Evolutionary conservation across 768 basidiomycete genomes (phyloP).

Genomic region (Auriculariales sp.): DNA sequence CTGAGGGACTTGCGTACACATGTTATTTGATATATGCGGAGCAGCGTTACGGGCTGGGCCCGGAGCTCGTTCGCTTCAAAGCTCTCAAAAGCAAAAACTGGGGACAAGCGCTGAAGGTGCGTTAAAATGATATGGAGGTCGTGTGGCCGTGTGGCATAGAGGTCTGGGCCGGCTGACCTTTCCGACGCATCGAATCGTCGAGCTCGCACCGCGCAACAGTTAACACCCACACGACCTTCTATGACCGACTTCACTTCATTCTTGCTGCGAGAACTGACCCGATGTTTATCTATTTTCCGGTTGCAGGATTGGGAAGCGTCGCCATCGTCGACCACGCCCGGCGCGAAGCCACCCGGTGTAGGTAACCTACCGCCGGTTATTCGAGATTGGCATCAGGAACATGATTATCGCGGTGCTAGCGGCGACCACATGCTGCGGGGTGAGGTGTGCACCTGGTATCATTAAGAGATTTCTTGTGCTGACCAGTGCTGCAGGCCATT

Average conservation of each 20-base stretch:
- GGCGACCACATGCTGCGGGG: constrained; percentile 10
- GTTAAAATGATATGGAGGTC: too few relatives aligned
- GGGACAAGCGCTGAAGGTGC: neutral
- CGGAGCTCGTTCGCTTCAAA: constrained; percentile 10
- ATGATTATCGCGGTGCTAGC: constrained; percentile 6
- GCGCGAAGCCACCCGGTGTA: constrained; percentile 7
- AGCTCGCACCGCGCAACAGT: too few relatives aligned
- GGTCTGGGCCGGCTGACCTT: neutral
- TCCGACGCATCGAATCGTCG: too few relatives aligned
- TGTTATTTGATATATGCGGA: constrained; percentile 12
- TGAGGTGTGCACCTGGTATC: constrained; percentile 7
- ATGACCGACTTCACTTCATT: too few relatives aligned
- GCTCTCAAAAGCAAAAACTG: too few relatives aligned
- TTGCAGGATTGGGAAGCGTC: neutral
- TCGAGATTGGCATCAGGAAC: neutral
- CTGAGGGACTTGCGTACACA: constrained; percentile 12
- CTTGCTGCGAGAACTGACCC: neutral
- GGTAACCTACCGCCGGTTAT: constrained; percentile 1
- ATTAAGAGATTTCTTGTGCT: neutral
- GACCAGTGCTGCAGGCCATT: neutral
- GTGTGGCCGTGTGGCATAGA: too few relatives aligned
- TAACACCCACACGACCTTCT: too few relatives aligned
- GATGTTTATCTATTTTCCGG: neutral
- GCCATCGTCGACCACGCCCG: neutral
- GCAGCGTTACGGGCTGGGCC: constrained; percentile 9